phyloP scores from a whole-genome alignment of 345 rosid genomes.

The Noccaea bulbosa region DNA sequence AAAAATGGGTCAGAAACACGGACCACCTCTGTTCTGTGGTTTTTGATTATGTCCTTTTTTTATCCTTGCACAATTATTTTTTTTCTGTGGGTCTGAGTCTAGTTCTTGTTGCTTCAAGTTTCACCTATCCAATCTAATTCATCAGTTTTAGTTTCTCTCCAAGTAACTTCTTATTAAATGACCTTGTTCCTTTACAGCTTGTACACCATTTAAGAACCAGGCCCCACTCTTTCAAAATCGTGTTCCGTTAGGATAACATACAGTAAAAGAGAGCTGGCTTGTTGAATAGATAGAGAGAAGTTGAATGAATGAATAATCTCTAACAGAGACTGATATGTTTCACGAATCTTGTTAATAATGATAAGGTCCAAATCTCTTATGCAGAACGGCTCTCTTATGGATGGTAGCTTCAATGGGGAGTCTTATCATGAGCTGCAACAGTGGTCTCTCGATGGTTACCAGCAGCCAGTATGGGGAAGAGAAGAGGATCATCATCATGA shows the following conservation, averaged over 20 bases:
- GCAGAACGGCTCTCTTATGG: constrained; percentile 67
- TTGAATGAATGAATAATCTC: constrained; percentile 15
- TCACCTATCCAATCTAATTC: constrained; percentile 40
- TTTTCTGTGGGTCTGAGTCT: constrained; percentile 32
- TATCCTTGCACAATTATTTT: constrained; percentile 36
- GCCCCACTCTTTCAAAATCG: constrained; percentile 30
- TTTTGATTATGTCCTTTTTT: constrained; percentile 27
- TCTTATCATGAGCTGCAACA: constrained; percentile 54
- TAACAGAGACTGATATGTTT: neutral
- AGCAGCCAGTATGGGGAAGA: constrained; percentile 67
- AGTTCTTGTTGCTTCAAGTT: constrained; percentile 42
- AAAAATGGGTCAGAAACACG: constrained; percentile 38
- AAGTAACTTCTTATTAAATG: constrained; percentile 35
- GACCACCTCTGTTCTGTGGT: constrained; percentile 42
- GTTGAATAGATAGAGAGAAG: constrained; percentile 13
- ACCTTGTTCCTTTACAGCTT: constrained; percentile 27
- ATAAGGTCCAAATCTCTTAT: constrained; percentile 12
- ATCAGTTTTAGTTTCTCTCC: constrained; percentile 29
- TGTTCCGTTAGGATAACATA: constrained; percentile 1
- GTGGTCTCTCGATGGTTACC: constrained; percentile 59
- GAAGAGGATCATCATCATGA: constrained; percentile 51
- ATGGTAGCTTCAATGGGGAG: constrained; percentile 58
- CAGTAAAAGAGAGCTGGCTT: constrained; percentile 26
- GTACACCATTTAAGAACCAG: constrained; percentile 27
- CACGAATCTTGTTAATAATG: neutral